Conservation (phyloP, 805 yeast species). For the Myxozyma neotropica region DNA sequence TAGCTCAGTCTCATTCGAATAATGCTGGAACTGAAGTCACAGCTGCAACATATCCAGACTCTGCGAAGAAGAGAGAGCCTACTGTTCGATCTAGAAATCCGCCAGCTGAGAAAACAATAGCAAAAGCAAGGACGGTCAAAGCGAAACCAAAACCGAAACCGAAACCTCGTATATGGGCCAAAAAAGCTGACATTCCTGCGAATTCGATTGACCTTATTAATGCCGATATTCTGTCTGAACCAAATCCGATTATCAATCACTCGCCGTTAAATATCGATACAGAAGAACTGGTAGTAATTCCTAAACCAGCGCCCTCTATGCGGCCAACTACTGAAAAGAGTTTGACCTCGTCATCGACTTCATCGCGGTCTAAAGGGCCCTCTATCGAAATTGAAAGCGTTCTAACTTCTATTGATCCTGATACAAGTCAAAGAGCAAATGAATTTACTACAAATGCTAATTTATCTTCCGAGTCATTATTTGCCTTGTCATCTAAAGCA, state of each 20-base stretch:
- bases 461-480: not conserved
- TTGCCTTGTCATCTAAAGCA: not conserved
- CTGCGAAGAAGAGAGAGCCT: not conserved
- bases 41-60: not conserved
- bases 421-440: not conserved
- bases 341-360: not conserved
- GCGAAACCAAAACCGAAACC: no score
- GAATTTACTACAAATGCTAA: no score
- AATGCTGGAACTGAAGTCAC: not conserved
- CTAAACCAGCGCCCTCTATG: no score
- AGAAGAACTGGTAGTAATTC: no score
- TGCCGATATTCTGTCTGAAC: no score
- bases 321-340: no score
- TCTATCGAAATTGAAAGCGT: not conserved
- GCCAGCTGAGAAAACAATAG: not conserved
- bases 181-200: no score
- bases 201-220: no score
- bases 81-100: not conserved
- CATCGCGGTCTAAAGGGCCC: not conserved
- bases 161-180: no score
- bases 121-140: not conserved
- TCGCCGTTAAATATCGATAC: no score
- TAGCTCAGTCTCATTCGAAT: no score
- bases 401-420: not conserved
- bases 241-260: no score